Percentiles rank a stretch among this genome's conserved stretches.
These are phyloP conservation scores for Lodderomyces jiufengensis DNA, from an alignment of 1,139 yeast species.

Conservation along the genomic window DNA sequence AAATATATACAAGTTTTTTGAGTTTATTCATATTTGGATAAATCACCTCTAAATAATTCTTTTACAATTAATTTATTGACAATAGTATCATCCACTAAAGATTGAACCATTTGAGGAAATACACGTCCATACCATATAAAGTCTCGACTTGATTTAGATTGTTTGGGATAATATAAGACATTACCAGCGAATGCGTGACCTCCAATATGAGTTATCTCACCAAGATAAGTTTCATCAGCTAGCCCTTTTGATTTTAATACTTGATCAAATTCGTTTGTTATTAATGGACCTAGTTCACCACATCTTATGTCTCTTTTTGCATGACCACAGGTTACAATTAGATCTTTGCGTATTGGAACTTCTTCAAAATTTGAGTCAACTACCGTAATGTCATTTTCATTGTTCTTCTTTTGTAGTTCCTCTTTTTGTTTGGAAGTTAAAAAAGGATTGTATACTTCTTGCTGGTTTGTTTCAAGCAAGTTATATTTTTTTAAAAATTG, in stretches of 20 bases:
- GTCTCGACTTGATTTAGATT: slow-evolving; percentile 27
- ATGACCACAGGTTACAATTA: slow-evolving; percentile 66
- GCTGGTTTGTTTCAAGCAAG: slow-evolving; percentile 15
- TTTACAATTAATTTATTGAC: slow-evolving; percentile 44
- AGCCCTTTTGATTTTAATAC: slow-evolving; percentile 33
- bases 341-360: slow-evolving; percentile 17
- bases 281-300: slow-evolving; percentile 58
- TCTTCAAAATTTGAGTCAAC: slow-evolving; percentile 18
- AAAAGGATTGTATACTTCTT: slow-evolving; percentile 34
- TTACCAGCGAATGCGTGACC: slow-evolving; percentile 83
- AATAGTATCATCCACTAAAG: slow-evolving; percentile 55
- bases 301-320: slow-evolving; percentile 60
- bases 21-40: too few species aligned
- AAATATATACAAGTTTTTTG: too few species aligned
- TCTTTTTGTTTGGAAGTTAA: not conserved
- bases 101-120: slow-evolving; percentile 61
- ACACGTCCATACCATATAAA: slow-evolving; percentile 72
- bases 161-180: slow-evolving; percentile 49
- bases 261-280: slow-evolving; percentile 46
- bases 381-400: not conserved
- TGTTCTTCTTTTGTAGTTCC: not conserved
- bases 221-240: slow-evolving; percentile 36
- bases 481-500: slow-evolving; percentile 40
- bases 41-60: slow-evolving; percentile 50
- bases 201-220: slow-evolving; percentile 65